Conservation (phyloP, 1,284 basidiomycete genomes). For the Trametes sp. region DNA sequence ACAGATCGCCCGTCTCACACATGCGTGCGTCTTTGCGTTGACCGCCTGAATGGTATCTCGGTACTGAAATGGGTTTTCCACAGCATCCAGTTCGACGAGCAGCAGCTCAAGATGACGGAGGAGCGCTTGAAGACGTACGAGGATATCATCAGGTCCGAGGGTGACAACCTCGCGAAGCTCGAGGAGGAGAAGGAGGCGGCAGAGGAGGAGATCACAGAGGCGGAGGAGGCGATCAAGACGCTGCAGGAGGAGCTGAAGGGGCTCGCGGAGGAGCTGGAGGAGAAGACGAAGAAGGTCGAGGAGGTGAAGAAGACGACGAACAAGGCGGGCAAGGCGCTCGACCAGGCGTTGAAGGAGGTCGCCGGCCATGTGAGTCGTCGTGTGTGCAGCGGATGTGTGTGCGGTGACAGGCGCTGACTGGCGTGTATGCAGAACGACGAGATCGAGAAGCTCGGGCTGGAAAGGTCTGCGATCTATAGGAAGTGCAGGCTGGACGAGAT, state of each 20-base stretch:
- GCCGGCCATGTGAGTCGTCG: conserved; percentile 72
- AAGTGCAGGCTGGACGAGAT: conserved; percentile 96
- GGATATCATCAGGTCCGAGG: conserved; percentile 62
- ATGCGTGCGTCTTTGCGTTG: conserved; percentile 70
- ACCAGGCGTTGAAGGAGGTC: conserved; percentile 92
- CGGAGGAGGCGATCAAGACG: conserved; percentile 64
- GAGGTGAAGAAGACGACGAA: conserved; percentile 75
- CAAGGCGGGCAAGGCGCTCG: conserved; percentile 80
- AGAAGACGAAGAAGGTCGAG: conserved; percentile 77
- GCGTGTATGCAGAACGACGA: conserved; percentile 80
- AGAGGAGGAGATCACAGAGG: conserved; percentile 69
- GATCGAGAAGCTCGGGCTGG: conserved; percentile 89
- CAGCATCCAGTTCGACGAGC: conserved; percentile 82
- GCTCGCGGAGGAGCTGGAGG: conserved; percentile 71
- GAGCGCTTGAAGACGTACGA: conserved; percentile 71
- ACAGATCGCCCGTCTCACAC: conserved; percentile 86
- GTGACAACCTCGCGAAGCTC: conserved; percentile 62
- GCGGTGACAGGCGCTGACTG: not conserved
- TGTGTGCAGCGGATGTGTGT: not conserved
- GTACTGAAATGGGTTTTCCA: not conserved
- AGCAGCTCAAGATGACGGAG: conserved; percentile 70
- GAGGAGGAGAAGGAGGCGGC: conserved; percentile 65
- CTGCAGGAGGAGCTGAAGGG: conserved; percentile 68
- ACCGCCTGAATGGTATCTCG: not conserved
- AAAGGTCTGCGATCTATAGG: conserved; percentile 88